Evolutionary conservation across 2,329 filamentous ascomycete genomes (phyloP), one percentile per base, ranked within the genome.

Genomic region (Huntiella savannae): DNA sequence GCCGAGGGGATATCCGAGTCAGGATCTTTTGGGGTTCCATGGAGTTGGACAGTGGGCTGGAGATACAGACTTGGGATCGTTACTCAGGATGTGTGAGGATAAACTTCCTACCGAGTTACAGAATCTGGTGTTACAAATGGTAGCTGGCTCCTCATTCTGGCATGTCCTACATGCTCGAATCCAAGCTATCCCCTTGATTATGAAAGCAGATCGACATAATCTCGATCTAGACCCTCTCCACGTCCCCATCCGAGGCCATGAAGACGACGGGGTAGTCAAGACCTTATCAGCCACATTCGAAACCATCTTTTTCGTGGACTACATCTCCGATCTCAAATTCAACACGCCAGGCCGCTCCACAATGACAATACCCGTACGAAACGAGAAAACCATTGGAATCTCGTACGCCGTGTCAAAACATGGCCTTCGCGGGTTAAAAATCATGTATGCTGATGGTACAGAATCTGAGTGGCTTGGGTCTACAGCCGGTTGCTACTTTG

Each of bases 341-440:
- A 46, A 43, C 28, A 10, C 10, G 3, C 17, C 37, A 13, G 28
- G 34, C 6, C 16, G 39, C 6, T 11, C 15, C 8, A 22, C 43
- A 13, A n/a, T 42, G n/a, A 45, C 17, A 8, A 45, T 45, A n/a
- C 13, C 33, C 2, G 28, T 48, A 7, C n/a, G 34, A n/a, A 34
- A 44, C 34, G 37, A 33, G 5, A n/a, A 32, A 11, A 45, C 43
- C 11, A 41, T 22, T 4, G 49, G 49, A 8, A 40, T 50, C 33
- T 45, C 42, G 19, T 50, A 48, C 37, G 49, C 49, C 3, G 43
- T 50, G n/a, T 45, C 42, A 22, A 48, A 45, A 17, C 49, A 50
- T 32, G 49, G 49, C 5, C 41, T 50, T 17, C 45, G 49, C 2
- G 49, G 49, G 3, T 19, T 50, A 17, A 45, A 40, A 22, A 43